Base-by-base conservation (phyloP, 371 early-diverging fungal genomes). In the Smittium mucronatum region DNA sequence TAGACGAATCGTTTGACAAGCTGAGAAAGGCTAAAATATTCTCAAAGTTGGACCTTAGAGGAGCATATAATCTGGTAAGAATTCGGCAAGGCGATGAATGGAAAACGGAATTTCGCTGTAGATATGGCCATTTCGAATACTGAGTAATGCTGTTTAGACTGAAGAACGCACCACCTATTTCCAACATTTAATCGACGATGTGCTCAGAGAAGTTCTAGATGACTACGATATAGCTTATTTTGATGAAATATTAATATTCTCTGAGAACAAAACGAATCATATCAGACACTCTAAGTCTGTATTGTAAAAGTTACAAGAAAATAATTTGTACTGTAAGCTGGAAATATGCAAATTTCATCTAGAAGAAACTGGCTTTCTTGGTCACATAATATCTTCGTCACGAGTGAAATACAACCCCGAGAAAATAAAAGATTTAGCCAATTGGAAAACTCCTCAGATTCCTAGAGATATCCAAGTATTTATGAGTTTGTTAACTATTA, bases 341-440 rank as follows among this genome's bases (percentile, higher is more conserved):
- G 72, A 75, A 63, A 89, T 88, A 70, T 88, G 86, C 71, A 63
- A 75, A 25, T 85, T 86, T 70, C 34, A 57, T 33, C 29, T 67
- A 26, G 31, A 26, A 0, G 70, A 76, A 35, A 28, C 85, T 16
- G 75, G 76, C 15, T 86, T 76, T 70, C 70, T 83, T 11, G 84
- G 86, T 1, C 75, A 77, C 70, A 57, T 75, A 1, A 61, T 85
- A 11, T 72, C 73, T 28, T 63, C 31, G 5, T 30, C 47, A 17
- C 68, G 64, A 15, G 15, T 36, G 16, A 26, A 70, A 2, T 1
- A 26, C 0, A 17, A 73, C 34, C 34, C 32, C 28, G 57, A 34
- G 16, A 64, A 70, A 33, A 8, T 64, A 1, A 36, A 29, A 21
- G 30, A n/a, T 17, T 26, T 70, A 16, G n/a, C 21, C 5, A 35